Conservation (phyloP, 2,329 filamentous ascomycete species). For the Diplodia mutila region DNA sequence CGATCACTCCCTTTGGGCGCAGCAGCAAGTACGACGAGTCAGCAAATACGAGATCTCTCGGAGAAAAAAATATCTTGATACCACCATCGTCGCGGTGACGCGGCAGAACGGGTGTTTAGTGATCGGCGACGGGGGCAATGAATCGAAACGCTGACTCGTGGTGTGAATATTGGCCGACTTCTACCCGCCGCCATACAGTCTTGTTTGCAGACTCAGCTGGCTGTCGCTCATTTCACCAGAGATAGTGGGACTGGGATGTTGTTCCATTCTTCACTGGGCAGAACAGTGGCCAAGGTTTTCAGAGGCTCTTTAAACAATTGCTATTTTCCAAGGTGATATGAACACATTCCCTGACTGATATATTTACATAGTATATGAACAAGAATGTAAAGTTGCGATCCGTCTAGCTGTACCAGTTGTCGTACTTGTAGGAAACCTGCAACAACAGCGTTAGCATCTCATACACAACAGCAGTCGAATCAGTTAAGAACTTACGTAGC, state of each 20-base stretch:
- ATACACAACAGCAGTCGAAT: background rate
- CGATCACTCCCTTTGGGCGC: too few relatives aligned
- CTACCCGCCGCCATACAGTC: too few relatives aligned
- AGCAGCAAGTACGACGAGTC: too few relatives aligned
- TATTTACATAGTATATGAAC: background rate
- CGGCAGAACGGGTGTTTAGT: background rate
- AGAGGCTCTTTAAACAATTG: background rate
- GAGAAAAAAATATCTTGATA: background rate
- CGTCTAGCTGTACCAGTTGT: conserved; percentile 18
- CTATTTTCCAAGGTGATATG: background rate
- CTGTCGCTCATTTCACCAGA: too few relatives aligned
- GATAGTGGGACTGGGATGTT: too few relatives aligned
- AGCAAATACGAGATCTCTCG: too few relatives aligned
- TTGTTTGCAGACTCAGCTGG: too few relatives aligned
- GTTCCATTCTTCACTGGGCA: too few relatives aligned
- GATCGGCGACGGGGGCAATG: too few relatives aligned
- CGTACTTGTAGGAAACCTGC: conserved; percentile 8
- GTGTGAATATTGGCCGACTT: too few relatives aligned
- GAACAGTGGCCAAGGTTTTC: too few relatives aligned
- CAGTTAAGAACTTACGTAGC: background rate
- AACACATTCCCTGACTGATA: background rate
- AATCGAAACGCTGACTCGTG: too few relatives aligned
- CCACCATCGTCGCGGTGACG: background rate
- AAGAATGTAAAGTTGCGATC: background rate
- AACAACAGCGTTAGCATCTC: background rate